Percentiles rank a stretch among this genome's conserved stretches.
Evolutionary conservation across 352 stramenopile species (phyloP).

Genomic region (Phytopythium sindhum): DNA sequence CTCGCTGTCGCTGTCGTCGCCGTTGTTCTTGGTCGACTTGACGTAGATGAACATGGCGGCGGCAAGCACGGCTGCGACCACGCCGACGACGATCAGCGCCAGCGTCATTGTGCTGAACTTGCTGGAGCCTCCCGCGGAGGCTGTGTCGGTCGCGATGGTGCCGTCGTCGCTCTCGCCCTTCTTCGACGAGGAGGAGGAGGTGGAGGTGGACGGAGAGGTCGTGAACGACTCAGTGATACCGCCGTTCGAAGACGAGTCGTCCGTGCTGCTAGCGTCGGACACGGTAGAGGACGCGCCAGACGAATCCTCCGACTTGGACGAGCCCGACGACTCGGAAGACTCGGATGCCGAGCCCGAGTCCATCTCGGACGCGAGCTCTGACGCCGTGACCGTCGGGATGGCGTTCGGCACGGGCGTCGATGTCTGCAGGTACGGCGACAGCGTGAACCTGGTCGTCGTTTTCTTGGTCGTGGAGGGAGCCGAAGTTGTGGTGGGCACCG

Average conservation of each 20-base stretch:
- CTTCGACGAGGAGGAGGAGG: constrained; percentile 12
- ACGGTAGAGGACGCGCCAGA: constrained; percentile 1
- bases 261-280: constrained; percentile 2
- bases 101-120: constrained; percentile 35
- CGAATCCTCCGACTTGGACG: constrained; percentile 10
- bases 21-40: constrained; percentile 22
- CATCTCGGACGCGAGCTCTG: constrained; percentile 5
- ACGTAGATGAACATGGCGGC: constrained; percentile 53
- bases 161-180: constrained; percentile 7
- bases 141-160: constrained; percentile 30
- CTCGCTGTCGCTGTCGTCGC: constrained; percentile 31
- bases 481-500: constrained; percentile 1
- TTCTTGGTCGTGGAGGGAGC: constrained; percentile 16
- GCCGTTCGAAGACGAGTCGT: constrained; percentile 10
- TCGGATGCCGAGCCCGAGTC: constrained; percentile 8
- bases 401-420: constrained; percentile 30
- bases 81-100: constrained; percentile 39
- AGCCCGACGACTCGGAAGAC: constrained; percentile 7
- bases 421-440: constrained; percentile 26
- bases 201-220: constrained; percentile 12
- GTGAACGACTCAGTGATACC: constrained; percentile 9
- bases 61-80: constrained; percentile 39
- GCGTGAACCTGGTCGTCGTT: constrained; percentile 24
- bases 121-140: constrained; percentile 10
- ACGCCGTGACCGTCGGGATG: constrained; percentile 13